Base-by-base conservation (phyloP, 306 rosid genomes). In the Acacia crassicarpa region DNA sequence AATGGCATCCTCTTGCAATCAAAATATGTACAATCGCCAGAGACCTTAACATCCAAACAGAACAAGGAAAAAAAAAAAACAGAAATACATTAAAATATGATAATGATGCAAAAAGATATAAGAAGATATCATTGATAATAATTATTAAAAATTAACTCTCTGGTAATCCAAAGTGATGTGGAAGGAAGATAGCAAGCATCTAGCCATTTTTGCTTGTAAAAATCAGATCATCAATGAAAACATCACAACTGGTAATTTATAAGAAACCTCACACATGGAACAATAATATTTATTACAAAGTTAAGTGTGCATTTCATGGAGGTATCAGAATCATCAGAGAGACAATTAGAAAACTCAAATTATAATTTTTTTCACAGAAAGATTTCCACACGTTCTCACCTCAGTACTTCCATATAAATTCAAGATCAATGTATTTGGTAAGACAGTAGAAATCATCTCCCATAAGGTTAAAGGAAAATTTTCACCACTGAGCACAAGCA, bases 21-120 rank as follows among this genome's bases (percentile, higher is more conserved):
- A 89, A 95, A 95, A 90, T 91, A 95, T 59, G 93, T 93, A 82
- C 98, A 95, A 85, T 95, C 98, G 63, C 98, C 98, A 17, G 98
- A 88, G 19, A 95, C 97, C 98, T 94, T 77, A 48, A 62, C 83
- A 71, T 32, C 81, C 43, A 33, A 80, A 82, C 32, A 68, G 81
- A 75, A 84, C 44, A 77, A 25, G 68, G 70, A 80, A 10, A 27
- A 27, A 10, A 27, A 27, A 9, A 8, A 22, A 58, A 56, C 3
- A 56, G 4, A 56, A 61, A 61, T 23, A 25, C 17, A 25, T 25
- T 61, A 61, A 84, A 77, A 71, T 83, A 56, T 32, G 58, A 70
- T n/a, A 78, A 81, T 65, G 74, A 82, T 41, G 70, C 38, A 40
- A 25, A 78, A 74, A 38, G 58, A 71, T 72, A 77, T 32, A 22